These are phyloP conservation scores for Knufia petricola DNA, from an alignment of 2,329 filamentous ascomycete genomes.

Conservation along the genomic window DNA sequence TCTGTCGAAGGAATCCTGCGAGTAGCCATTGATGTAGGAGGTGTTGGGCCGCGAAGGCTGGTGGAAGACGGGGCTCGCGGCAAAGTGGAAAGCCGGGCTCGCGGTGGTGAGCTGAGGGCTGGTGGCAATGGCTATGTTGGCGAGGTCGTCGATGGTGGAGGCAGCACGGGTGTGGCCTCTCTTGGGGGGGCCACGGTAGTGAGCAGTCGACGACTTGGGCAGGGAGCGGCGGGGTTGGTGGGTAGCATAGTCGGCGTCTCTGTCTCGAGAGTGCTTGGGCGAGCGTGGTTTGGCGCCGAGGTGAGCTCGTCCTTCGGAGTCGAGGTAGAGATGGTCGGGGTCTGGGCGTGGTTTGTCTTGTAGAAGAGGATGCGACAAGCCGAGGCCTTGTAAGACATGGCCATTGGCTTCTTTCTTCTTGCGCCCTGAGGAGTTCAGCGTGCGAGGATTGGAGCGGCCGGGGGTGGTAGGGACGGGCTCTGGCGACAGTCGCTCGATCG, in stretches of 20 bases:
- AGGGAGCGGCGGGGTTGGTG: not conserved
- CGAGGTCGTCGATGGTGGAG: conserved; percentile 40
- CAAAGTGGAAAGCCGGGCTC: conserved; percentile 25
- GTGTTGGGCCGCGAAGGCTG: conserved; percentile 20
- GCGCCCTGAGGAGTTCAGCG: not conserved
- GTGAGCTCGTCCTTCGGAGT: conserved; percentile 19
- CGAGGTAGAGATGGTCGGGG: conserved; percentile 19
- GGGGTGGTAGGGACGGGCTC: conserved; percentile 13
- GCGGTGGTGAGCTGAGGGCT: conserved; percentile 35
- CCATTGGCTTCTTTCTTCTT: not conserved
- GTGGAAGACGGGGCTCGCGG: conserved; percentile 18
- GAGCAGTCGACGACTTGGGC: not conserved
- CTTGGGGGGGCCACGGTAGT: conserved; percentile 7
- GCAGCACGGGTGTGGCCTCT: conserved; percentile 34
- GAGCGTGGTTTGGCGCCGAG: conserved; percentile 13
- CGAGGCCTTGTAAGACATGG: conserved; percentile 12
- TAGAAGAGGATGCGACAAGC: conserved; percentile 13
- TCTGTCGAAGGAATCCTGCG: conserved; percentile 33
- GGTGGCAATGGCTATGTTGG: conserved; percentile 42
- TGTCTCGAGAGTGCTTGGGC: not conserved
- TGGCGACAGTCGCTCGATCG: conserved; percentile 22
- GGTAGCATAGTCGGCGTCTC: not conserved
- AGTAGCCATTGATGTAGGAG: conserved; percentile 24
- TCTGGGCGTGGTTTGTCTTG: conserved; percentile 10
- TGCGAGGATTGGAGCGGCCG: too few relatives aligned